Percentiles rank a stretch among this genome's conserved stretches.
Conservation (phyloP, 83 land plant species). For the Picea abies region DNA sequence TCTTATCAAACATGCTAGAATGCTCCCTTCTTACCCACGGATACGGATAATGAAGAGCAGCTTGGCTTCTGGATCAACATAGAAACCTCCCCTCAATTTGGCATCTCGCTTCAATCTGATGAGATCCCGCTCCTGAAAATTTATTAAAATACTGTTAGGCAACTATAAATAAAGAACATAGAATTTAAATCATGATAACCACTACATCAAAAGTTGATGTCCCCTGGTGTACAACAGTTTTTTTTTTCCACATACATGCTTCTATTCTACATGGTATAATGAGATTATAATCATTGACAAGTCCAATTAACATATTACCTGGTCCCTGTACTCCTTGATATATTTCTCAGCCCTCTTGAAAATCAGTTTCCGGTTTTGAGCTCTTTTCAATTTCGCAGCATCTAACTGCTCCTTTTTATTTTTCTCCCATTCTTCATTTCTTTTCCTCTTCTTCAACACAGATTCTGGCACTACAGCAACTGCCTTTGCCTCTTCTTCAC, state of each 20-base stretch:
- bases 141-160: neutral
- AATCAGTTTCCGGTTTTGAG: conserved; percentile 4
- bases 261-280: neutral
- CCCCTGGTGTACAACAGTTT: neutral
- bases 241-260: too few species aligned
- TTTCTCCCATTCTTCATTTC: conserved; percentile 51
- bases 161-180: neutral
- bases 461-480: conserved; percentile 39
- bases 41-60: conserved; percentile 78
- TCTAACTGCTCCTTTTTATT: conserved; percentile 35
- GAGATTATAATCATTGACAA: neutral
- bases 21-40: conserved; percentile 59
- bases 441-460: conserved; percentile 60
- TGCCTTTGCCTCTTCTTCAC: conserved; percentile 27
- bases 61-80: conserved; percentile 86
- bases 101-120: conserved; percentile 79
- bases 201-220: neutral
- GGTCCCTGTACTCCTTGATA: conserved; percentile 65
- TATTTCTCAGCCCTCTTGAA: conserved; percentile 54
- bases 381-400: conserved; percentile 20
- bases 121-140: conserved; percentile 61
- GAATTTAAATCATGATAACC: neutral
- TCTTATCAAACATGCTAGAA: neutral
- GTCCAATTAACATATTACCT: conserved; percentile 38
- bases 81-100: conserved; percentile 82